These are phyloP conservation scores for Heliosperma pusillum DNA, from an alignment of 148 eudicot species.

Conservation along the genomic window DNA sequence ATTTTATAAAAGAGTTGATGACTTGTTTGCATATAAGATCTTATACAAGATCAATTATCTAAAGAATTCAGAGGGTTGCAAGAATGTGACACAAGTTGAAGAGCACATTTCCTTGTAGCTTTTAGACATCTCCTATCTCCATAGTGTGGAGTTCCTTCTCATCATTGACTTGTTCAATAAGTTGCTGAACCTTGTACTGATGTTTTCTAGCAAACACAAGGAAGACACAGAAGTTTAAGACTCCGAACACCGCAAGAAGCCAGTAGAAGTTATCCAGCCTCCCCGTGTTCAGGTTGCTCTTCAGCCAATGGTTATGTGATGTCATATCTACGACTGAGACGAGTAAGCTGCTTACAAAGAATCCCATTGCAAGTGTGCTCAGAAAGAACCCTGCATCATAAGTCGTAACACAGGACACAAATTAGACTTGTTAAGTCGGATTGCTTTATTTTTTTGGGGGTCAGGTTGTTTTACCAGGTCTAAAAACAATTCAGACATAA, in stretches of 20 bases:
- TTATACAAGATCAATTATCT: neutral
- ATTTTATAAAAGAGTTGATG: neutral
- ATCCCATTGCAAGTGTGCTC: slow-evolving; percentile 51
- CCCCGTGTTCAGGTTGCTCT: slow-evolving; percentile 41
- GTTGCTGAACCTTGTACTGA: slow-evolving; percentile 34
- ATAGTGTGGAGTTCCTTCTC: slow-evolving; percentile 31
- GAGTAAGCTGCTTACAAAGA: slow-evolving; percentile 47
- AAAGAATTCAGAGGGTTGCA: too few species aligned
- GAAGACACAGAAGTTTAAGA: slow-evolving; percentile 35
- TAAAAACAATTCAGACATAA: neutral
- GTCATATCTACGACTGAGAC: slow-evolving; percentile 39
- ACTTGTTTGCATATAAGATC: neutral
- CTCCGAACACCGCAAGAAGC: slow-evolving; percentile 37
- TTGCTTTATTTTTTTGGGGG: too few species aligned
- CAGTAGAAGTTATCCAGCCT: slow-evolving; percentile 44
- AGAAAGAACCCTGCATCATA: slow-evolving; percentile 46
- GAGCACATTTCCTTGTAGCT: neutral
- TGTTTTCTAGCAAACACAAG: slow-evolving; percentile 31
- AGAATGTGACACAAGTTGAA: neutral
- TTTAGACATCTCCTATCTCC: slow-evolving; percentile 31
- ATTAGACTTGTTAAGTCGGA: slow-evolving; percentile 1
- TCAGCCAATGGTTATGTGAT: slow-evolving; percentile 33
- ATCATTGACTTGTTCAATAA: neutral
- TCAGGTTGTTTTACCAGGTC: too few species aligned
- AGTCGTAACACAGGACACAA: neutral